Conservation (phyloP, 441 rosid genomes). For the Euphorbia corollata region DNA sequence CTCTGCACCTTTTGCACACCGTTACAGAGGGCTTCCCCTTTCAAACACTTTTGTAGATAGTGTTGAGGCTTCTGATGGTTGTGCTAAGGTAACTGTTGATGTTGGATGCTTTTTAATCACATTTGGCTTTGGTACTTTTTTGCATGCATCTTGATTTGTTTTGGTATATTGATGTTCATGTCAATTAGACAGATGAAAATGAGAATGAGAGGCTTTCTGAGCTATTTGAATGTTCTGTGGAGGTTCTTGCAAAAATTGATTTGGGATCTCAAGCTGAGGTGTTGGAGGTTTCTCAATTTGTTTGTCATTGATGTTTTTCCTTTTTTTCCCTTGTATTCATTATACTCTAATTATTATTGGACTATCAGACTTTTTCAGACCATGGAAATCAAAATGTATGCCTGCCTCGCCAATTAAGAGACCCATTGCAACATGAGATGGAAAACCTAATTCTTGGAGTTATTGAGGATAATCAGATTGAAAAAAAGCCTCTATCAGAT, state of each 20-base stretch:
- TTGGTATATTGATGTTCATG: conserved; percentile 24
- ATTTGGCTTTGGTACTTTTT: conserved; percentile 18
- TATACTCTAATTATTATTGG: conserved; percentile 12
- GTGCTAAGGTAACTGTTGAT: conserved; percentile 41
- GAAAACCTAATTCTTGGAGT: conserved; percentile 50
- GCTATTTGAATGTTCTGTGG: conserved; percentile 72
- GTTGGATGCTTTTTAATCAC: conserved; percentile 17
- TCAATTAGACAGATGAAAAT: conserved; percentile 45
- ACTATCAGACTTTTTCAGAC: conserved; percentile 41
- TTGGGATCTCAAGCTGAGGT: conserved; percentile 42
- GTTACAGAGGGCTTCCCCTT: conserved; percentile 32
- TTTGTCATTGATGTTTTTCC: conserved; percentile 8
- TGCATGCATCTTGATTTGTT: conserved; percentile 17
- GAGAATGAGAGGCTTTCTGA: conserved; percentile 42
- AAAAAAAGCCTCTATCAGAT: conserved; percentile 53
- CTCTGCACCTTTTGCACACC: conserved; percentile 40
- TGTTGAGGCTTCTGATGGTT: conserved; percentile 40
- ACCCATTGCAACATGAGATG: conserved; percentile 69
- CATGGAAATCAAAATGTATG: conserved; percentile 39
- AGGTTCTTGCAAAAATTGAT: conserved; percentile 59
- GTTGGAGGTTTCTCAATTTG: conserved; percentile 20
- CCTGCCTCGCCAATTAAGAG: conserved; percentile 67
- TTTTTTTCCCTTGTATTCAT: conserved; percentile 4
- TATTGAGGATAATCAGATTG: conserved; percentile 36
- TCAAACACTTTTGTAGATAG: conserved; percentile 32